phyloP scores from a whole-genome alignment of 2,329 filamentous ascomycete species.

The Fusarium incarnatum region DNA sequence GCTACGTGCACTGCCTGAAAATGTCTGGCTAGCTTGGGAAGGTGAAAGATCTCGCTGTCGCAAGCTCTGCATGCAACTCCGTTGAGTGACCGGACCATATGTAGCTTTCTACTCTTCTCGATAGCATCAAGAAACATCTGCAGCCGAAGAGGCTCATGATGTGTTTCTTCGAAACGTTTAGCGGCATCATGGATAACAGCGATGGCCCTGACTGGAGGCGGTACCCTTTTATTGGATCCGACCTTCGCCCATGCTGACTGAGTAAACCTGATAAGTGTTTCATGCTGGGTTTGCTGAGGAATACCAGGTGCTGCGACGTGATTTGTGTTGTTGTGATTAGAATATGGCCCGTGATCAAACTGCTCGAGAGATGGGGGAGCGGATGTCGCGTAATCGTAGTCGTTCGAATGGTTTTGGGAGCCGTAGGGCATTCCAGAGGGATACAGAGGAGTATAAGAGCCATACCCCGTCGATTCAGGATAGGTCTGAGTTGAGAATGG shows the following conservation, averaged over 20 bases:
- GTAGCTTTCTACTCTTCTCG: constrained; percentile 67
- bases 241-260: constrained; percentile 73
- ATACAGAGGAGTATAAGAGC: constrained; percentile 25
- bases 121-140: constrained; percentile 69
- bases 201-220: constrained; percentile 71
- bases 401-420: constrained; percentile 8
- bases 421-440: constrained; percentile 5
- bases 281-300: constrained; percentile 59
- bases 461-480: constrained; percentile 20
- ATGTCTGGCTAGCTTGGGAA: constrained; percentile 70
- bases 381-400: constrained; percentile 21
- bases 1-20: constrained; percentile 61
- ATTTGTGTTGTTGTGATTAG: constrained; percentile 1
- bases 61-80: constrained; percentile 68
- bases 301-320: background rate
- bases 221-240: constrained; percentile 69
- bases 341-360: constrained; percentile 19
- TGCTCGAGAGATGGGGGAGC: background rate
- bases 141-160: constrained; percentile 67
- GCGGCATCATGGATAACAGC: constrained; percentile 73
- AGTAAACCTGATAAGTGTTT: constrained; percentile 65
- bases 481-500: constrained; percentile 23
- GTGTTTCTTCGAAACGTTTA: constrained; percentile 67
- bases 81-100: constrained; percentile 65
- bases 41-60: constrained; percentile 59